These are phyloP conservation scores for Hanseniaspora lindneri DNA, from an alignment of 805 yeast species.

Conservation along the genomic window DNA sequence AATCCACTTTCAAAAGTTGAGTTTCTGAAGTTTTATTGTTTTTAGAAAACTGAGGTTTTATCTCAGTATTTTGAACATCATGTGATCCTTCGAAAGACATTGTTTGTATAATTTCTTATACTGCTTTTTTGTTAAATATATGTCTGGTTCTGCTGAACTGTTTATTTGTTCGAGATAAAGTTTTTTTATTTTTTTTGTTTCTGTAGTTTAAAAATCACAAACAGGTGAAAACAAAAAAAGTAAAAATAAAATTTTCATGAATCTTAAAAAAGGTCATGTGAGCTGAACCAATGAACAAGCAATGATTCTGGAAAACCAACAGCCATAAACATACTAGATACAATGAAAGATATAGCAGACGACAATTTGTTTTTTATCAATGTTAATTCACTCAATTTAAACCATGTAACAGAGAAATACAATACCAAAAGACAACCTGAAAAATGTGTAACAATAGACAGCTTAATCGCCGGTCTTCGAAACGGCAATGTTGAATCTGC, in stretches of 20 bases:
- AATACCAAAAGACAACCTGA: slow-evolving; percentile 7
- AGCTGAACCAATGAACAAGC: not conserved
- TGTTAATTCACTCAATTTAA: not conserved
- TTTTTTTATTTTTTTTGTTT: not conserved
- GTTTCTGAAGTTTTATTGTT: not conserved
- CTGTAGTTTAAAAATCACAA: not conserved
- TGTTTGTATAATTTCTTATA: not conserved
- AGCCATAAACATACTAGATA: not conserved
- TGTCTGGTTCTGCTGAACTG: not conserved
- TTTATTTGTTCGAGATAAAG: not conserved
- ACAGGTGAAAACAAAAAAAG: not conserved
- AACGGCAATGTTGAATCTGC: not conserved
- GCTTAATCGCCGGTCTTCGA: not conserved
- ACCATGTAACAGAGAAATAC: not conserved
- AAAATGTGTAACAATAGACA: not conserved
- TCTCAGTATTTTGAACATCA: not conserved
- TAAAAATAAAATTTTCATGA: not conserved
- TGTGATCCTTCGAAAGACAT: not conserved
- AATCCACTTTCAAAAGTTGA: not conserved
- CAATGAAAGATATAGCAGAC: slow-evolving; percentile 2
- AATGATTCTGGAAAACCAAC: not conserved
- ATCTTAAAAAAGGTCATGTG: slow-evolving; percentile 1
- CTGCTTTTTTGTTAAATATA: not conserved
- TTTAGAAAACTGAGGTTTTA: not conserved
- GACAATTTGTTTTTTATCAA: slow-evolving; percentile 6